Evolutionary conservation across 495 filamentous ascomycete species (phyloP), one percentile per base, ranked within the genome.

Genomic region (Penicillium macrosclerotiorum): DNA sequence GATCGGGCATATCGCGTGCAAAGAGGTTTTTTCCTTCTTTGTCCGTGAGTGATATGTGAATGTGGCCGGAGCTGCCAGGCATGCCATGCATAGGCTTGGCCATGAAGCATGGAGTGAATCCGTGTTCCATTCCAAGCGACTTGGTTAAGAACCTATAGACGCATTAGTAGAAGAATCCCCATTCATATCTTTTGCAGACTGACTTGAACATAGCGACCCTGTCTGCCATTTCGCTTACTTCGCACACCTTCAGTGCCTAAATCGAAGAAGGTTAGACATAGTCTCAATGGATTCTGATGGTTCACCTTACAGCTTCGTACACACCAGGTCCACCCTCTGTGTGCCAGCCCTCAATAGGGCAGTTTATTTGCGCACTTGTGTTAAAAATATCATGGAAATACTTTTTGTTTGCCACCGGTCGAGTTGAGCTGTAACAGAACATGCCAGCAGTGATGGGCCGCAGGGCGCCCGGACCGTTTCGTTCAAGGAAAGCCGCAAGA

Each of bases 21-120:
- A 96, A 84, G 12, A 95, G 76, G 56, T 96, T 96, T 53, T 83
- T 83, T 4, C 63, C 63, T 7, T 51, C 39, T 30, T 78, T 72
- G 20, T 89, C 83, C 11, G 84, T 77, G 65, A 62, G 59, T 1
- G 89, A 94, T 47, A 96, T 66, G 64, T 96, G 91, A 73, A 95
- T 90, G 65, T 96, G 91, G 0, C 91, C 91, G 22, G 81, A 87
- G 65, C 93, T 95, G 11, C 91, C 91, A 0, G 91, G 91, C 3
- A 96, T 69, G 0, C 88, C 88, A 53, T 91, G 78, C 41, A 84
- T 79, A 2, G 91, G 91, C 64, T 96, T 96, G 13, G 91, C 91
- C 91, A 96, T 96, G 71, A 96, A 96, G 67, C 89, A 93, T 3
- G 91, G 91, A 0, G 86, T 94, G 51, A 96, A 90, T 33, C 86